A percentile compares a stretch with the other conserved stretches of the same genome.
These are phyloP conservation scores for Aplosporella prunicola DNA, from an alignment of 2,329 filamentous ascomycete genomes.

Conservation along the genomic window DNA sequence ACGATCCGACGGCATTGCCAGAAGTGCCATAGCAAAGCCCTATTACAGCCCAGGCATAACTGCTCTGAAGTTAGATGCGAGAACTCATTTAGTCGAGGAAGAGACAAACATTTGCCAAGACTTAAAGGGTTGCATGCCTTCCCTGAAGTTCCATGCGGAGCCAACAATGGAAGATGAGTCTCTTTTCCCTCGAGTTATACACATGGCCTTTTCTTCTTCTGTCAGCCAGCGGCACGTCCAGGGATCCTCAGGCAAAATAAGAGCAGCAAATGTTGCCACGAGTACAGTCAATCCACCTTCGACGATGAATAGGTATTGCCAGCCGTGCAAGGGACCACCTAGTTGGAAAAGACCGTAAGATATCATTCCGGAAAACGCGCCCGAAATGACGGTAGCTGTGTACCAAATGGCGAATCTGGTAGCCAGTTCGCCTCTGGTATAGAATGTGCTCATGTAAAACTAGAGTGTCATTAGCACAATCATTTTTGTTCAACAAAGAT, in stretches of 20 bases:
- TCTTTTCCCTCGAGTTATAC: background rate
- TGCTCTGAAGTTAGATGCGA: background rate
- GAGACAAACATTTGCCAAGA: constrained; percentile 2
- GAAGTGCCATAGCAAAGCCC: constrained; percentile 9
- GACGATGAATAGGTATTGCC: constrained; percentile 39
- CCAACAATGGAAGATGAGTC: constrained; percentile 6
- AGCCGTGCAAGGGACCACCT: constrained; percentile 25
- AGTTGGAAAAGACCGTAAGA: constrained; percentile 34
- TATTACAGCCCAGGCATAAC: constrained; percentile 5
- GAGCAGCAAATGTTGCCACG: constrained; percentile 29
- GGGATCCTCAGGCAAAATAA: constrained; percentile 32
- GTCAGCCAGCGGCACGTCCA: constrained; percentile 32
- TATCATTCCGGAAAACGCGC: constrained; percentile 8
- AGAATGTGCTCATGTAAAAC: constrained; percentile 11
- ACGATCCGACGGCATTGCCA: constrained; percentile 6
- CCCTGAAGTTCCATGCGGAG: constrained; percentile 2
- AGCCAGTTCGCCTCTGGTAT: constrained; percentile 9
- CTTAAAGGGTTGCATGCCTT: constrained; percentile 7
- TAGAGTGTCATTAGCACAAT: too few relatives aligned
- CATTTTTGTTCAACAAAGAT: background rate
- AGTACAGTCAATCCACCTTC: constrained; percentile 34
- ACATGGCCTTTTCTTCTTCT: constrained; percentile 18
- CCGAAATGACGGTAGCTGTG: constrained; percentile 3
- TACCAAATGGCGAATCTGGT: constrained; percentile 10
- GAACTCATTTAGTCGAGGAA: background rate